These are phyloP conservation scores for Thalia dealbata DNA, from an alignment of 176 grass and related monocot genomes.

Conservation along the genomic window DNA sequence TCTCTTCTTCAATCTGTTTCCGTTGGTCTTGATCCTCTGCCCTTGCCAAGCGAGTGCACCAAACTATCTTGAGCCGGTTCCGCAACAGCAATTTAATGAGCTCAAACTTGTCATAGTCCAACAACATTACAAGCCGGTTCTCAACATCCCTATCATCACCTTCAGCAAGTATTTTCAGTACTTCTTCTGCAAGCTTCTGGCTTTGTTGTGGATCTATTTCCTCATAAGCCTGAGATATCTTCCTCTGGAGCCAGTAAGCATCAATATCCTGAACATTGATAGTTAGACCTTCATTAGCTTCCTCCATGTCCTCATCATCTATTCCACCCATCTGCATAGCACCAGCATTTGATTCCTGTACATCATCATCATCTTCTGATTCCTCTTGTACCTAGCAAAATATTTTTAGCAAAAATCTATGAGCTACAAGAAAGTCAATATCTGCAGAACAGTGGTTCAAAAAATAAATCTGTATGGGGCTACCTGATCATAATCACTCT, in stretches of 20 bases:
- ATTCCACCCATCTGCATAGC: slow-evolving; percentile 86
- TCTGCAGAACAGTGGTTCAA: neutral
- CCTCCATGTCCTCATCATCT: slow-evolving; percentile 65
- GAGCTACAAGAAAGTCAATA: neutral
- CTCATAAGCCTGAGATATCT: slow-evolving; percentile 77
- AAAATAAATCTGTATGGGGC: neutral
- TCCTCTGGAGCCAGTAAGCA: slow-evolving; percentile 96
- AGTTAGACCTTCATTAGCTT: slow-evolving; percentile 41
- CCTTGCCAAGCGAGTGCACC: slow-evolving; percentile 83
- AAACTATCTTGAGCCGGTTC: slow-evolving; percentile 95
- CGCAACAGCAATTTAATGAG: slow-evolving; percentile 67
- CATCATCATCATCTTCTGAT: slow-evolving; percentile 60
- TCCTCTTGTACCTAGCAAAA: slow-evolving; percentile 80
- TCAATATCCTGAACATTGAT: slow-evolving; percentile 96
- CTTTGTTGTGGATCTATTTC: slow-evolving; percentile 81
- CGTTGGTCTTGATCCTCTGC: slow-evolving; percentile 80
- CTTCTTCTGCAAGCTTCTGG: slow-evolving; percentile 77
- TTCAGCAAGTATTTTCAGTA: slow-evolving; percentile 75
- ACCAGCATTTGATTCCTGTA: slow-evolving; percentile 36
- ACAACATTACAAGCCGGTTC: slow-evolving; percentile 65
- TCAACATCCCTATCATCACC: slow-evolving; percentile 76
- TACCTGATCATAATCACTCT: slow-evolving; percentile 90
- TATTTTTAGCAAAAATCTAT: neutral
- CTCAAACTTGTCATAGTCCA: slow-evolving; percentile 95
- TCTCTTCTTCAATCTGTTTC: slow-evolving; percentile 85